phyloP scores from a whole-genome alignment of 2,329 filamentous ascomycete species.

The Fusarium clavum region DNA sequence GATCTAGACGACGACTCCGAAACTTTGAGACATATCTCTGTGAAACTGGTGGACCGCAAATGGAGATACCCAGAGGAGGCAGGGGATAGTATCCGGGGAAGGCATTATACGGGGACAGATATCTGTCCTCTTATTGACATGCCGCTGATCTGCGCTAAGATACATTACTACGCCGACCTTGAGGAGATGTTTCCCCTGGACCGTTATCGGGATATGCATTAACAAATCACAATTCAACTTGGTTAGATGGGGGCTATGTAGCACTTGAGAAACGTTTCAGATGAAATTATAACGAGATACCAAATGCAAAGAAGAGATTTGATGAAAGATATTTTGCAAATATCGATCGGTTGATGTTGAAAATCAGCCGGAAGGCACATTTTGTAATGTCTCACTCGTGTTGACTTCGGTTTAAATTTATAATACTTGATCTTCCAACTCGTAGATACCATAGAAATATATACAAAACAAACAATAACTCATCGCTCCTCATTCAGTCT shows the following conservation, averaged over 20 bases:
- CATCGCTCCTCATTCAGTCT: background rate
- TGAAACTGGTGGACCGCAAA: constrained; percentile 9
- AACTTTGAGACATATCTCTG: background rate
- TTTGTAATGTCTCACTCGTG: background rate
- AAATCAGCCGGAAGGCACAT: background rate
- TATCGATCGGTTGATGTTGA: background rate
- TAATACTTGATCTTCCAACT: background rate
- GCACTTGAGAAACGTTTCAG: background rate
- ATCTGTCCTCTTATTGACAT: constrained; percentile 14
- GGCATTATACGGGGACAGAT: constrained; percentile 12
- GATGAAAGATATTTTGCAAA: background rate
- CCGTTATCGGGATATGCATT: constrained; percentile 1
- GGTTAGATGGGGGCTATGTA: background rate
- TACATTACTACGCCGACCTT: background rate
- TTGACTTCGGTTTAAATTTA: background rate
- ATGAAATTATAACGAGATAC: background rate
- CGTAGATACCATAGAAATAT: constrained; percentile 1
- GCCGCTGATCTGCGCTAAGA: constrained; percentile 1
- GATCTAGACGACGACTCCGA: background rate
- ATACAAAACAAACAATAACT: background rate
- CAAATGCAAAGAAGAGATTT: constrained; percentile 4
- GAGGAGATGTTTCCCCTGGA: constrained; percentile 10
- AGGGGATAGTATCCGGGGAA: background rate
- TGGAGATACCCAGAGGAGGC: constrained; percentile 15
- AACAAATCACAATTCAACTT: constrained; percentile 1